These are phyloP conservation scores for Nakazawaea ernobii DNA, from an alignment of 805 yeast genomes.

Conservation along the genomic window DNA sequence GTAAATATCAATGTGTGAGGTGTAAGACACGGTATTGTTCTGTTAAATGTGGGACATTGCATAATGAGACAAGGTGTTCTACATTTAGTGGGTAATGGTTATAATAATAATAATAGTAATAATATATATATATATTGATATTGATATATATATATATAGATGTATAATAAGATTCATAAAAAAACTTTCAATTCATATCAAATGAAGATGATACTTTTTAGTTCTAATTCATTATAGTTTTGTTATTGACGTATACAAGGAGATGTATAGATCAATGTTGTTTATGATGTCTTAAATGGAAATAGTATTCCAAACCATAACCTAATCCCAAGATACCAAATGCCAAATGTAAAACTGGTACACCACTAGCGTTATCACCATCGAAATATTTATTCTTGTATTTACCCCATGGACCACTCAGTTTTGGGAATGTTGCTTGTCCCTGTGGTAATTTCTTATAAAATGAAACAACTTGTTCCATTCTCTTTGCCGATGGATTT, in stretches of 20 bases:
- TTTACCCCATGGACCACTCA: conserved; percentile 63
- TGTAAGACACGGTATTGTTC: conserved; percentile 37
- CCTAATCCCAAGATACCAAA: conserved; percentile 66
- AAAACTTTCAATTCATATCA: background rate
- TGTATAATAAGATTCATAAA: background rate
- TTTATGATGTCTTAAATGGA: conserved; percentile 71
- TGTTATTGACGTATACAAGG: too few relatives aligned
- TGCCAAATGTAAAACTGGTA: conserved; percentile 76
- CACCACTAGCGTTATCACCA: conserved; percentile 78
- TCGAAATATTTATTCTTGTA: conserved; percentile 85
- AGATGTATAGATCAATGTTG: conserved; percentile 13
- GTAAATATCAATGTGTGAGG: conserved; percentile 33
- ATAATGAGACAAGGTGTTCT: conserved; percentile 38
- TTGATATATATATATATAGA: background rate
- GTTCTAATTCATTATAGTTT: background rate
- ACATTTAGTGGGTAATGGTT: conserved; percentile 19
- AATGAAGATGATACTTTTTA: background rate
- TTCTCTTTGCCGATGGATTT: conserved; percentile 95
- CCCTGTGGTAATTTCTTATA: conserved; percentile 97
- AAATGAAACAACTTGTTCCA: conserved; percentile 90
- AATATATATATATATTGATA: background rate
- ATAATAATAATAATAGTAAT: too few relatives aligned
- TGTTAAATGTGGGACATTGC: conserved; percentile 33
- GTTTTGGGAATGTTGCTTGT: conserved; percentile 68
- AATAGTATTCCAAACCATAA: conserved; percentile 88